Evolutionary conservation across 495 filamentous ascomycete species (phyloP).

Genomic region (Penicillium cosmopolitanum): DNA sequence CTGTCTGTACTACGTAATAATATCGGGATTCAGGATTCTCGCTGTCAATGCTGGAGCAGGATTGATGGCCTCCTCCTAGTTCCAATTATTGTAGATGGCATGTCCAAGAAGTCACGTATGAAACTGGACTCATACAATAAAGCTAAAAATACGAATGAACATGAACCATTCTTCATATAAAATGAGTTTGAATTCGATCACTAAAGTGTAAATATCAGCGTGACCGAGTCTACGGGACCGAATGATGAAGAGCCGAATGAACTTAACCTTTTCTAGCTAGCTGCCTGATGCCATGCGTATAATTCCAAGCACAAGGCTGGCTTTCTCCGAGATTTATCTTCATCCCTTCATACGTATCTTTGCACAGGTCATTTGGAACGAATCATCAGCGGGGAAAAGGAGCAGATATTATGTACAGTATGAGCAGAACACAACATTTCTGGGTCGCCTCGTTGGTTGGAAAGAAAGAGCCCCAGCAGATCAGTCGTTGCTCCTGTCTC

Average conservation of each 20-base stretch:
- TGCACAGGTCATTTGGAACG: neutral
- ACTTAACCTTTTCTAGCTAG: neutral
- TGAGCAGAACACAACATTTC: slow-evolving; percentile 13
- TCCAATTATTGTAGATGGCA: neutral
- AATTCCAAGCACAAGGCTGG: neutral
- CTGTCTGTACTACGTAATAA: neutral
- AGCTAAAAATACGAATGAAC: no score
- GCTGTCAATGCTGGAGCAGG: no score
- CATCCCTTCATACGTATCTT: slow-evolving; percentile 16
- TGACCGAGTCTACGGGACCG: neutral
- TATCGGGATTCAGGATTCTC: neutral
- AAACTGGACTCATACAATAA: neutral
- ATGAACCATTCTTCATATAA: no score
- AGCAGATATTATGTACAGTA: neutral
- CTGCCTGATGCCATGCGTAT: neutral
- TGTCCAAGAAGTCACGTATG: neutral
- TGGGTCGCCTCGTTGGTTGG: neutral
- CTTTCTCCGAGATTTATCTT: neutral
- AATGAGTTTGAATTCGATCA: no score
- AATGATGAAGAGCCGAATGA: neutral
- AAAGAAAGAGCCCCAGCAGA: slow-evolving; percentile 3
- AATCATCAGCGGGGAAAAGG: slow-evolving; percentile 2
- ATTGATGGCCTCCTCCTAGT: no score
- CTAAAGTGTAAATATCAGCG: neutral
- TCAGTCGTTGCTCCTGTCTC: neutral